Evolutionary conservation across 2,329 filamentous ascomycete genomes (phyloP).

Genomic region (Diaporthe vexans): DNA sequence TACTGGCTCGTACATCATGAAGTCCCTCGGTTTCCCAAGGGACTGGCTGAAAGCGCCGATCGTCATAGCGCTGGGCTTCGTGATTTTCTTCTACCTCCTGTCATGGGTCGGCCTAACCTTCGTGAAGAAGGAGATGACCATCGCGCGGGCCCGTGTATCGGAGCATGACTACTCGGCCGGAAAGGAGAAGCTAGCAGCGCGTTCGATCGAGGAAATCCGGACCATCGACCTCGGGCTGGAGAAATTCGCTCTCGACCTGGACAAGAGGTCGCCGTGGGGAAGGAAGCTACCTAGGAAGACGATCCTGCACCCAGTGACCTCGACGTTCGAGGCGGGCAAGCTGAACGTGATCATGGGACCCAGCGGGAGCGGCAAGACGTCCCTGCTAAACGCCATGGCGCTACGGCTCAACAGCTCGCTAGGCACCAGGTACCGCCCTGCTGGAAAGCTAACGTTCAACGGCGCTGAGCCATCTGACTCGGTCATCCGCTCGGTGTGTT

Average conservation of each 20-base stretch:
- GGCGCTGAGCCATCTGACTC: slow-evolving; percentile 75
- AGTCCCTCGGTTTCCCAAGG: slow-evolving; percentile 75
- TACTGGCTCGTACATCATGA: slow-evolving; percentile 77
- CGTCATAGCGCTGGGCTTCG: slow-evolving; percentile 72
- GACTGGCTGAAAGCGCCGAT: slow-evolving; percentile 79
- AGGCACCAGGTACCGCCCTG: slow-evolving; percentile 72
- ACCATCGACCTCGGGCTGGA: slow-evolving; percentile 76
- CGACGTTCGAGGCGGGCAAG: slow-evolving; percentile 76
- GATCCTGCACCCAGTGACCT: slow-evolving; percentile 77
- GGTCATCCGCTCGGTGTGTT: slow-evolving; percentile 79
- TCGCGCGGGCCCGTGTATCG: slow-evolving; percentile 72
- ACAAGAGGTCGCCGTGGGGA: slow-evolving; percentile 69
- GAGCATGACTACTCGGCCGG: slow-evolving; percentile 76
- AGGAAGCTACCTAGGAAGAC: slow-evolving; percentile 66
- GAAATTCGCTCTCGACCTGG: slow-evolving; percentile 73
- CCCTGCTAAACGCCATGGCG: slow-evolving; percentile 80
- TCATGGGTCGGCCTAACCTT: slow-evolving; percentile 75
- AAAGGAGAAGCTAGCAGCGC: slow-evolving; percentile 76
- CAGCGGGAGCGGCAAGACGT: slow-evolving; percentile 83
- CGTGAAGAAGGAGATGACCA: slow-evolving; percentile 76
- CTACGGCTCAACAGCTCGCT: slow-evolving; percentile 73
- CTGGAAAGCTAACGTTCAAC: slow-evolving; percentile 78
- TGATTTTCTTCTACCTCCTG: slow-evolving; percentile 72
- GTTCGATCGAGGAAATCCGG: slow-evolving; percentile 66
- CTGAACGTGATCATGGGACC: slow-evolving; percentile 87